A percentile compares a stretch with the other conserved stretches of the same genome.
Conservation (phyloP, 345 rosid species). For the Jatropha curcas region DNA sequence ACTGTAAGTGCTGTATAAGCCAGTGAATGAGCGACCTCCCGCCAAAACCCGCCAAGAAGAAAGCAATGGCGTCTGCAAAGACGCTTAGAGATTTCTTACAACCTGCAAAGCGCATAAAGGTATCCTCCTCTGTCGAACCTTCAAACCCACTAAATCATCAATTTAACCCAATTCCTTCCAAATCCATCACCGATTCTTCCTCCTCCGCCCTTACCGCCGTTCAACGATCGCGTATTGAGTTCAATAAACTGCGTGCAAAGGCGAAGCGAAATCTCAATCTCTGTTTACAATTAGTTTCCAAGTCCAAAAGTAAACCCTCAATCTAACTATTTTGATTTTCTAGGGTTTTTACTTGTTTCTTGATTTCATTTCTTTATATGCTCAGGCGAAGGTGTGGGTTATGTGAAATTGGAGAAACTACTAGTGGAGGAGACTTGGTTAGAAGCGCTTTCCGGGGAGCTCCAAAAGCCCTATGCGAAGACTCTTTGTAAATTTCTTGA, state of each 20-base stretch:
- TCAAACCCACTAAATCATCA: constrained; percentile 17
- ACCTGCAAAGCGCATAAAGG: constrained; percentile 73
- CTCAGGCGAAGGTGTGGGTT: constrained; percentile 43
- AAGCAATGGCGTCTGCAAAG: constrained; percentile 54
- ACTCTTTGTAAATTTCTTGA: constrained; percentile 59
- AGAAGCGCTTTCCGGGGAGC: constrained; percentile 66
- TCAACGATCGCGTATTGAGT: constrained; percentile 56
- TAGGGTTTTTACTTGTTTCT: constrained; percentile 5
- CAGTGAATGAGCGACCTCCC: neutral
- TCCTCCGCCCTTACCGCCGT: constrained; percentile 48
- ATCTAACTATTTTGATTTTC: neutral
- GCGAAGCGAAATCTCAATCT: constrained; percentile 67
- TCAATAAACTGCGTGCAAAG: constrained; percentile 62
- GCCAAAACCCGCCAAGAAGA: neutral
- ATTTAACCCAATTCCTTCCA: constrained; percentile 18
- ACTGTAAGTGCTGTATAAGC: too few relatives aligned
- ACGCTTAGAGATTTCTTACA: constrained; percentile 64
- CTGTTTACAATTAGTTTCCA: constrained; percentile 58
- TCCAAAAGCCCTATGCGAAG: constrained; percentile 64
- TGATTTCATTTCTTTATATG: neutral
- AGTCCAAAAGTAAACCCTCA: constrained; percentile 46
- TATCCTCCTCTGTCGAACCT: constrained; percentile 22
- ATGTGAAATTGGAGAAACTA: constrained; percentile 71
- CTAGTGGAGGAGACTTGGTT: constrained; percentile 84
- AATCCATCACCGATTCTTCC: neutral